Percentiles rank a stretch among this genome's conserved stretches.
Evolutionary conservation across 1,139 yeast species (phyloP).

Genomic region (Hemisphaericaspora xylofermentans): DNA sequence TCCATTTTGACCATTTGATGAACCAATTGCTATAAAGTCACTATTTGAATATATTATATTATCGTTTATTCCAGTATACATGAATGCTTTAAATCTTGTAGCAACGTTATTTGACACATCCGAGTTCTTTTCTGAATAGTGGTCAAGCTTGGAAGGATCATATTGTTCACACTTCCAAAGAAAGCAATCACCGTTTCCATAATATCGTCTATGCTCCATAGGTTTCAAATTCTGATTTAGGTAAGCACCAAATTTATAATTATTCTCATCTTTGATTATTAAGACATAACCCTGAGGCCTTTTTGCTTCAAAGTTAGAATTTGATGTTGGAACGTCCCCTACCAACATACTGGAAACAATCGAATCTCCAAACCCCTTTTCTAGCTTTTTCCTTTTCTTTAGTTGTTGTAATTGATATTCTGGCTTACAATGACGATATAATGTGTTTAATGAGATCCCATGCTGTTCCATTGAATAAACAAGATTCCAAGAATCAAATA

Average conservation of each 20-base stretch:
- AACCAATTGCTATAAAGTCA: constrained; percentile 80
- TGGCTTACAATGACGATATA: constrained; percentile 48
- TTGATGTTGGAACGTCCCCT: constrained; percentile 19
- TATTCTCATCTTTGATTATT: constrained; percentile 60
- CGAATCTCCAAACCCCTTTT: constrained; percentile 39
- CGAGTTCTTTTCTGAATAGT: constrained; percentile 7
- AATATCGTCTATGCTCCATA: constrained; percentile 68
- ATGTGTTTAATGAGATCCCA: constrained; percentile 82
- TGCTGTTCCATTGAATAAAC: constrained; percentile 85
- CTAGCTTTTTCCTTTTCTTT: constrained; percentile 18
- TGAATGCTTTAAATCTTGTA: constrained; percentile 70
- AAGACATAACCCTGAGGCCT: constrained; percentile 68
- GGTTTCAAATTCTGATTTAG: constrained; percentile 73
- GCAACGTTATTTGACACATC: constrained; percentile 5
- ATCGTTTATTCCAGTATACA: constrained; percentile 87
- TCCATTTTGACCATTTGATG: constrained; percentile 89
- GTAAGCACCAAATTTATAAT: constrained; percentile 79
- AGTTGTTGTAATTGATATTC: constrained; percentile 29
- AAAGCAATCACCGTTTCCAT: constrained; percentile 95
- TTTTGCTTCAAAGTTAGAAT: constrained; percentile 19
- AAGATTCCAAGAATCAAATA: constrained; percentile 74
- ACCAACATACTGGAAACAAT: constrained; percentile 35
- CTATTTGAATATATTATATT: constrained; percentile 81
- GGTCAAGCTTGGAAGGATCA: constrained; percentile 19
- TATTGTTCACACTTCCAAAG: constrained; percentile 69